phyloP scores from a whole-genome alignment of 768 basidiomycete species.

The Russula abietina region DNA sequence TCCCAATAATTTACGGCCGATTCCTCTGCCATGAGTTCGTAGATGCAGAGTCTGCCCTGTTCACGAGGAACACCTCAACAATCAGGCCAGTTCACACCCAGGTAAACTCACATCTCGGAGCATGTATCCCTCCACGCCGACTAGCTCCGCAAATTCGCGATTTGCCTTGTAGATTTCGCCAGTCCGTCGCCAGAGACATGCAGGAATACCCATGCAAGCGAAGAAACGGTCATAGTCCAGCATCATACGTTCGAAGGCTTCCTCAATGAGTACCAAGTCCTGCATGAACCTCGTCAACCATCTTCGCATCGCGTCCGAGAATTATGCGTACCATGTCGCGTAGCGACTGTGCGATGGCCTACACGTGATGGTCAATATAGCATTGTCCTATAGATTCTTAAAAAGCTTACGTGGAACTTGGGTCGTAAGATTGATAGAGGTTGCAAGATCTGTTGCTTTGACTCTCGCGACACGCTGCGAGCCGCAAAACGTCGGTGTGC shows the following conservation, averaged over 20 bases:
- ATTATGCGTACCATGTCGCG: constrained; percentile 58
- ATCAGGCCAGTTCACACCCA: neutral
- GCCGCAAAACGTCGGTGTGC: constrained; percentile 1
- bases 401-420: constrained; percentile 64
- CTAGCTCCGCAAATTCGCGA: constrained; percentile 86
- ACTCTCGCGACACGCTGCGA: constrained; percentile 77
- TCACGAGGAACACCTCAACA: neutral
- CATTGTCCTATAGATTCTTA: constrained; percentile 2
- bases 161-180: constrained; percentile 99
- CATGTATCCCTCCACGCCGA: constrained; percentile 82
- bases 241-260: constrained; percentile 91
- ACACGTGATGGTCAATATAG: constrained; percentile 6
- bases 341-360: constrained; percentile 81
- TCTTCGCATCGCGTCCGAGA: neutral
- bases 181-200: constrained; percentile 93
- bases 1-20: constrained; percentile 98
- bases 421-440: constrained; percentile 80
- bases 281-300: constrained; percentile 28
- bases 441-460: constrained; percentile 86
- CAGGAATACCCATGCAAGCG: constrained; percentile 94
- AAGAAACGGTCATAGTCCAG: constrained; percentile 94
- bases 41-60: constrained; percentile 88
- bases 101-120: constrained; percentile 65
- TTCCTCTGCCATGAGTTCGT: constrained; percentile 97
- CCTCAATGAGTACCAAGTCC: constrained; percentile 97